Percentiles rank a stretch among this genome's conserved stretches.
Evolutionary conservation across 208 protist species (phyloP).

Genomic region (Trypanosoma melophagium): DNA sequence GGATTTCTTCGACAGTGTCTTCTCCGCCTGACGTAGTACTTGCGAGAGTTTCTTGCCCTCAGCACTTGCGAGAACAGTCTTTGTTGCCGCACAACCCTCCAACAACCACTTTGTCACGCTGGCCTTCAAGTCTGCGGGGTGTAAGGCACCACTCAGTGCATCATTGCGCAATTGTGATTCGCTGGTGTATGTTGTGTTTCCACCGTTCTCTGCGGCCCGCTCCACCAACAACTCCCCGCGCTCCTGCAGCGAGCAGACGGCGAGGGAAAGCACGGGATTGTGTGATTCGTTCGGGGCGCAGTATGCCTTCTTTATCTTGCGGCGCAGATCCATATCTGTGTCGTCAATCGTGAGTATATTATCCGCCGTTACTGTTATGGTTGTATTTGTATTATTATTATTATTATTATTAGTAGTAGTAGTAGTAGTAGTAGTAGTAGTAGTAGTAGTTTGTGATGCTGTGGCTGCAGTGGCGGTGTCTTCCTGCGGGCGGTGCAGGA

Average conservation of each 20-base stretch:
- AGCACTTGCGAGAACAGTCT: constrained; percentile 42
- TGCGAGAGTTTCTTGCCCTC: constrained; percentile 71
- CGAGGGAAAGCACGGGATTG: constrained; percentile 92
- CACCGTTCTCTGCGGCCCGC: constrained; percentile 63
- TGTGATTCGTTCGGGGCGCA: constrained; percentile 81
- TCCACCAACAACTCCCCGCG: constrained; percentile 40
- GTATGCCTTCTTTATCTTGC: constrained; percentile 97
- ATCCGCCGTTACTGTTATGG: constrained; percentile 79
- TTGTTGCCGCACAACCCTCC: constrained; percentile 32
- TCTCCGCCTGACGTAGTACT: constrained; percentile 69
- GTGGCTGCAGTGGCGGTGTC: too few species aligned
- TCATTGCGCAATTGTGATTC: constrained; percentile 49
- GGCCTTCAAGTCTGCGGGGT: constrained; percentile 92
- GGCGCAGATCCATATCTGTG: constrained; percentile 87
- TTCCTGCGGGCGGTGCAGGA: constrained; percentile 78
- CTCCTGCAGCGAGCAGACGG: constrained; percentile 55
- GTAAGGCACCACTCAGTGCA: constrained; percentile 67
- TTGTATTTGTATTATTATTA: too few species aligned
- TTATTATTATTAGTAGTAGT: too few species aligned
- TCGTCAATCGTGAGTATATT: constrained; percentile 98
- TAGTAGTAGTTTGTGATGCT: too few species aligned
- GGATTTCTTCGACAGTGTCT: constrained; percentile 74
- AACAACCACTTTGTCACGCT: constrained; percentile 74
- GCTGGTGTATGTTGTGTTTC: constrained; percentile 52
- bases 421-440: too few species aligned